These are phyloP conservation scores for Helotiales sp. DNA, from an alignment of 2,329 filamentous ascomycete species.

Conservation along the genomic window DNA sequence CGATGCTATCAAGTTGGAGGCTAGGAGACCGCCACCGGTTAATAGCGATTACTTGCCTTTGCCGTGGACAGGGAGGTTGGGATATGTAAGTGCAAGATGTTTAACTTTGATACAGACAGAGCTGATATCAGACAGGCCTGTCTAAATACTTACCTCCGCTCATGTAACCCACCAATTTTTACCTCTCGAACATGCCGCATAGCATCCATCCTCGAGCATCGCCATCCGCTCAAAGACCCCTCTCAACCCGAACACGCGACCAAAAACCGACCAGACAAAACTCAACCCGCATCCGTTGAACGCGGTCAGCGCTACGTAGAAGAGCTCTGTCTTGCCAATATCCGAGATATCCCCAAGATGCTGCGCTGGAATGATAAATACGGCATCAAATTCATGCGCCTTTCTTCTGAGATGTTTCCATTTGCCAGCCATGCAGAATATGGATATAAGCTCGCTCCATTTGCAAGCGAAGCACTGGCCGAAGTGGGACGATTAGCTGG, in stretches of 20 bases:
- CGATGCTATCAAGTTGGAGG: constrained; percentile 39
- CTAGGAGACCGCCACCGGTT: constrained; percentile 66
- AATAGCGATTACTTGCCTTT: constrained; percentile 84
- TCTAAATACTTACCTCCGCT: constrained; percentile 87
- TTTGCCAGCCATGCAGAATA: constrained; percentile 89
- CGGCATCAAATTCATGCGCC: constrained; percentile 87
- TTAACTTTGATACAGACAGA: not conserved
- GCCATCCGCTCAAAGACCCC: constrained; percentile 78
- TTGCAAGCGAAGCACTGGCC: constrained; percentile 77
- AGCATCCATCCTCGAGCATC: constrained; percentile 85
- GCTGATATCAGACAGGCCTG: constrained; percentile 66
- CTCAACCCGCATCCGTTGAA: constrained; percentile 66
- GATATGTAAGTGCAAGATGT: constrained; percentile 68
- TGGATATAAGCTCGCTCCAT: constrained; percentile 83
- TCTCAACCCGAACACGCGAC: constrained; percentile 77
- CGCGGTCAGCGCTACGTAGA: constrained; percentile 77
- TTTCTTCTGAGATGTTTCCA: constrained; percentile 96
- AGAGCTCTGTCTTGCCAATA: constrained; percentile 78
- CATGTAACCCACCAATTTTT: constrained; percentile 83
- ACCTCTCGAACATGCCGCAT: constrained; percentile 91
- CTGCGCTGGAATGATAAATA: constrained; percentile 91
- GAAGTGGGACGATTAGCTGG: constrained; percentile 78
- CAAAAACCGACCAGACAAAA: constrained; percentile 84
- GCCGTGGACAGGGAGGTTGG: constrained; percentile 87
- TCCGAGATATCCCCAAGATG: constrained; percentile 83